Base-by-base conservation (phyloP, 176 grass and related monocot species). In the Aegilops speltoides region DNA sequence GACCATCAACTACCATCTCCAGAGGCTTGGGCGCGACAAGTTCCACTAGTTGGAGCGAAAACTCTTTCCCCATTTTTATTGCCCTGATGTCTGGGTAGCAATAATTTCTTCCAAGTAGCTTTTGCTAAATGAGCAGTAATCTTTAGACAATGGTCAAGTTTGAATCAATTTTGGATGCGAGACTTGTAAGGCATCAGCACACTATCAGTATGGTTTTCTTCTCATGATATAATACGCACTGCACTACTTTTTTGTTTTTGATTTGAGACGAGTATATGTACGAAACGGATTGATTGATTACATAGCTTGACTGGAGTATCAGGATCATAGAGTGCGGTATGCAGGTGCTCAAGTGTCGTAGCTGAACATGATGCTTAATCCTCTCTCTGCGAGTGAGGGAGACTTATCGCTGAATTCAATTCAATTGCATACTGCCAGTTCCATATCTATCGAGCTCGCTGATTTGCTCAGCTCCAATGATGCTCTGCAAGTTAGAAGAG, bases 1-100 rank as follows among this genome's bases (percentile, higher is more conserved):
- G 82, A 95, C 94, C 48, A 91, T 95, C 82, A 95, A 93, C 68
- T 89, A 95, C 77, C 94, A 95, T 89, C 89, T 95, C 61, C 91
- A 95, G 43, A 78, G 94, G 23, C 94, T 95, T 70, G 94, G 86
- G 34, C 72, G 81, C 4, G 84, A 87, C 91, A 93, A 92, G 84
- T 93, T 87, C 45, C 33, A 73, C 40, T 96, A 89, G 86, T 8
- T 88, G 22, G 31, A 48, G 13, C 11, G 31, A 3, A 64, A 16
- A 61, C 15, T 92, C 46, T 12, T 64, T 37, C 8, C 16, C 23
- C 38, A 38, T 79, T 65, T 37, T 23, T 54, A 25, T 64, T 75
- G 22, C 73, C 33, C 25, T 76, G 20, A 32, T 20, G 11, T 46
- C 20, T 3, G 3, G 61, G 69, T 10, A 9, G 61, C 59, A 45